Base-by-base conservation (phyloP, 805 yeast species). In the Candida berthetii region DNA sequence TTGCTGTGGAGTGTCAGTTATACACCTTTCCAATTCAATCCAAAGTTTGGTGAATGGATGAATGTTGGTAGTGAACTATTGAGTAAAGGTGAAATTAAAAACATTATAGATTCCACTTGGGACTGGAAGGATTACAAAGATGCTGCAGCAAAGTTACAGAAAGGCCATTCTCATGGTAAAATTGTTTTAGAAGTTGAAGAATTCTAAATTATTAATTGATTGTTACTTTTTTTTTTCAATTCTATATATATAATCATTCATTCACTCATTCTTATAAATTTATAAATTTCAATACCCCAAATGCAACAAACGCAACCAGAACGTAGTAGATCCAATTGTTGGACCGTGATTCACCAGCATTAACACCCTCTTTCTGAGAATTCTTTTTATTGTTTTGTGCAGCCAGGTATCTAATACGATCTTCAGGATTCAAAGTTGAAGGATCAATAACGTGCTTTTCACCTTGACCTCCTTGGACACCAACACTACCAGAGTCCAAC, bases 131-230 rank as follows among this genome's bases (percentile, higher is more conserved):
- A 82, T 5, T 72, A 64, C 43, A 49, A 66, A 34, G 63, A 68
- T 14, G 95, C 93, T 1, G 61, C 74, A 39, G 72, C 72, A 3
- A 68, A 67, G 49, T 61, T 85, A 43, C 61, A 60, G 15, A 56
- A 68, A 8, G 76, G 79, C 39, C 70, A 68, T 43, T 78, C 81
- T 7, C 74, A 71, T 42, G 96, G 96, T 31, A 87, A 86, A 58
- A 65, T 87, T 38, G 73, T 87, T n/a, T 42, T 70, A 36, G 54
- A 69, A 34, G 65, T 65, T n/a, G 74, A 69, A 41, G 55, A 56
- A 25, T 70, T 70, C 45, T 70, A 49, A 50, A 34, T 34, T 18
- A 18, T 34, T 11, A 14, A 34, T 18, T 19, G n/a, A n/a, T n/a
- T n/a, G n/a, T n/a, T n/a, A n/a, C n/a, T n/a, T n/a, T n/a, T n/a